Conservation (phyloP, 352 stramenopile genomes). For the Globisporangium paddicum region DNA sequence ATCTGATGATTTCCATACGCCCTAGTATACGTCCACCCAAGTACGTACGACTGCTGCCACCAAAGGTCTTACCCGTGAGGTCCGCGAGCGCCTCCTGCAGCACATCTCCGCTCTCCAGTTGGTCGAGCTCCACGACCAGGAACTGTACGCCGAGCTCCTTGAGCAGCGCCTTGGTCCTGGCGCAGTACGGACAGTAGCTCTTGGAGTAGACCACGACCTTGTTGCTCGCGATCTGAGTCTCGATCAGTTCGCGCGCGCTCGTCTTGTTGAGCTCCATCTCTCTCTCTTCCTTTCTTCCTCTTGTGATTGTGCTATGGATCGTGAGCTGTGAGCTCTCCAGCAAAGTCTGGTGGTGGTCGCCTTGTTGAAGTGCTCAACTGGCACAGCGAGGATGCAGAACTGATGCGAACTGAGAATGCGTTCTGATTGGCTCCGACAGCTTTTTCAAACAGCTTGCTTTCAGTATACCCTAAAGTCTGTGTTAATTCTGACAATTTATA, state of each 20-base stretch:
- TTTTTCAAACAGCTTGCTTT: too few species aligned
- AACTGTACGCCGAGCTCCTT: slow-evolving; percentile 46
- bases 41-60: not conserved
- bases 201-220: slow-evolving; percentile 88
- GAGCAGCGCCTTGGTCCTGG: slow-evolving; percentile 60
- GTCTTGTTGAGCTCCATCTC: not conserved
- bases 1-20: not conserved
- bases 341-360: too few species aligned
- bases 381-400: too few species aligned
- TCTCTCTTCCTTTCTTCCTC: too few species aligned
- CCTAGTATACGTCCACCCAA: not conserved
- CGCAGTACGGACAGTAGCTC: slow-evolving; percentile 94
- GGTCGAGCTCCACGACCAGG: slow-evolving; percentile 60
- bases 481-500: too few species aligned
- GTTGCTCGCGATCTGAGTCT: not conserved
- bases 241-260: not conserved
- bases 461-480: too few species aligned
- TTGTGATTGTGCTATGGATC: too few species aligned
- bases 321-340: too few species aligned
- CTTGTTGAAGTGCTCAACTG: too few species aligned
- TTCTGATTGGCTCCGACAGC: too few species aligned
- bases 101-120: slow-evolving; percentile 39
- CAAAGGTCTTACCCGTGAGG: slow-evolving; percentile 36
- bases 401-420: too few species aligned
- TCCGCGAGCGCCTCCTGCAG: slow-evolving; percentile 55